Percentiles rank a stretch among this genome's conserved stretches.
phyloP scores from a whole-genome alignment of 2,329 filamentous ascomycete genomes.

The Diaporthe australafricana region DNA sequence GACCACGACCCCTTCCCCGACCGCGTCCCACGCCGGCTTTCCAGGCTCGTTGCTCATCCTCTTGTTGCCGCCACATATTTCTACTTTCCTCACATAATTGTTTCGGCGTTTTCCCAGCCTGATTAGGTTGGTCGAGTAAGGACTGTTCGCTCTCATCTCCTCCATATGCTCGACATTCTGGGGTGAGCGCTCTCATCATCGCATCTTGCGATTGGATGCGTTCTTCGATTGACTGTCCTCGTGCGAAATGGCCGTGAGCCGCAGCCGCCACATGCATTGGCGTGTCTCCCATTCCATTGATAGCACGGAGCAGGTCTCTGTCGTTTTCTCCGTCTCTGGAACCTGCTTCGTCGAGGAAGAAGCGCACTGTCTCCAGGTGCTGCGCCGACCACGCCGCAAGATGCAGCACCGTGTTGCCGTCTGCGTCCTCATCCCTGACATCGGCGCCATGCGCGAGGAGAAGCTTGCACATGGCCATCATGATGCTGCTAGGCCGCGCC shows the following conservation, averaged over 20 bases:
- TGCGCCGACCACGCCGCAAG: constrained; percentile 40
- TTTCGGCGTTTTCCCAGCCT: neutral
- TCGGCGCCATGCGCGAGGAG: constrained; percentile 40
- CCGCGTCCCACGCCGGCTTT: neutral
- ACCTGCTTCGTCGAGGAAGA: constrained; percentile 38
- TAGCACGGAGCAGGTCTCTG: neutral
- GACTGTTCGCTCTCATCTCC: neutral
- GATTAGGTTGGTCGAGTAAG: neutral
- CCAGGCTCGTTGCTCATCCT: neutral
- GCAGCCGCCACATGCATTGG: neutral
- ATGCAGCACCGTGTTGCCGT: constrained; percentile 42
- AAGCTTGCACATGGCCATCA: constrained; percentile 45
- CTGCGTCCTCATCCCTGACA: constrained; percentile 33
- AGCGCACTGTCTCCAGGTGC: constrained; percentile 38
- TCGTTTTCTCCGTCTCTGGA: neutral
- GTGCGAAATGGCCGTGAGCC: too few relatives aligned
- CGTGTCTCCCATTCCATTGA: neutral
- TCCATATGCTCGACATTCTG: neutral
- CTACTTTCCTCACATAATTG: neutral
- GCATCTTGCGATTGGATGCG: neutral
- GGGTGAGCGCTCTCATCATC: constrained; percentile 1
- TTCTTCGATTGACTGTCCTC: neutral
- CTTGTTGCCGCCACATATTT: neutral
- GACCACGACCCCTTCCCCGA: neutral
- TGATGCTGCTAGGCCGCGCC: constrained; percentile 48